A percentile compares a stretch with the other conserved stretches of the same genome.
These are phyloP conservation scores for Fragaria vesca DNA, from an alignment of 306 rosid genomes.

Conservation along the genomic window DNA sequence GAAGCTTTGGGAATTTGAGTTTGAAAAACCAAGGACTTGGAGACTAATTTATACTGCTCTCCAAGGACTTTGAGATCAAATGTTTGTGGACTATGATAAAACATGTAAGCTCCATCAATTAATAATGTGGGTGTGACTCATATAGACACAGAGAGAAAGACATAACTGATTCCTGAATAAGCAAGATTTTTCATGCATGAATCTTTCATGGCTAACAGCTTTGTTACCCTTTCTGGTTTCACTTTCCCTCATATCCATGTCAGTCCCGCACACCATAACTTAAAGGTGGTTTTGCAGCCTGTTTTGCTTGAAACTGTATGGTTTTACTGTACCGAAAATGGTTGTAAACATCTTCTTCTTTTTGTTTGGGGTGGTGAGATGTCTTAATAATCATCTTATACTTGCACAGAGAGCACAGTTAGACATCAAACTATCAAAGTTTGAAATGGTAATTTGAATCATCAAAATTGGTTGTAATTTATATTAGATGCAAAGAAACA, in stretches of 20 bases:
- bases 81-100: constrained; percentile 21
- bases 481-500: neutral
- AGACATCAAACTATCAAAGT: neutral
- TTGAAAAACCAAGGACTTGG: neutral
- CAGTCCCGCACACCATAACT: neutral
- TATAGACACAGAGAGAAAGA: neutral
- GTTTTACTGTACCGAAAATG: neutral
- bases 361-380: neutral
- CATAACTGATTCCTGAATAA: neutral
- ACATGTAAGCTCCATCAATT: neutral
- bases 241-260: neutral
- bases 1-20: neutral
- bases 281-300: neutral
- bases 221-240: constrained; percentile 6
- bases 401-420: neutral
- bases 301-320: neutral
- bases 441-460: neutral
- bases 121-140: neutral
- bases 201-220: constrained; percentile 3
- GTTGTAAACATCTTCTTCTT: no score
- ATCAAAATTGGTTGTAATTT: neutral
- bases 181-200: constrained; percentile 23
- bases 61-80: neutral
- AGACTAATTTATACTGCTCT: constrained; percentile 19
- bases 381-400: no score